Evolutionary conservation across 75 land plant genomes (phyloP).

Genomic region (Pinus tabuliformis): DNA sequence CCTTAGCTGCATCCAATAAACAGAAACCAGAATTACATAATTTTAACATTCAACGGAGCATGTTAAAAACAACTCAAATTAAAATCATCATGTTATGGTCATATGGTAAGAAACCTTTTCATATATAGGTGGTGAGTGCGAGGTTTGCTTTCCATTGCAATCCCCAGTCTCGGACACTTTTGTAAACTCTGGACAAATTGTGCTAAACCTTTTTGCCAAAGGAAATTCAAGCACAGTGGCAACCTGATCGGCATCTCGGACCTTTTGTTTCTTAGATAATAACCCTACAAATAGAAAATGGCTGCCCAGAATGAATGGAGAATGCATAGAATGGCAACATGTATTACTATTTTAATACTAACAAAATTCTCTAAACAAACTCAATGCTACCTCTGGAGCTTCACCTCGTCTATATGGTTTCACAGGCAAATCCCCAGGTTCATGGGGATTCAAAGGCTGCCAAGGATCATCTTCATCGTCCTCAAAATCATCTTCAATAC

Average conservation of each 20-base stretch:
- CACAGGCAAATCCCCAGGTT: slow-evolving; percentile 73
- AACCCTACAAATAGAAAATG: slow-evolving; percentile 10
- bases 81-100: not conserved
- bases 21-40: not conserved
- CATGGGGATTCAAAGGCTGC: slow-evolving; percentile 92
- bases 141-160: slow-evolving; percentile 13
- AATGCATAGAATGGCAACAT: not conserved
- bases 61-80: not conserved
- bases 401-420: slow-evolving; percentile 81
- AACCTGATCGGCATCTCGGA: not conserved
- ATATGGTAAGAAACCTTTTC: slow-evolving; percentile 47
- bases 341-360: not conserved
- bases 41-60: too few relatives aligned
- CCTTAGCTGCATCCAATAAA: slow-evolving; percentile 48
- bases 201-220: slow-evolving; percentile 43
- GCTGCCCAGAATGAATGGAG: not conserved
- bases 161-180: slow-evolving; percentile 25
- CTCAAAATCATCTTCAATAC: slow-evolving; percentile 32
- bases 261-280: slow-evolving; percentile 12
- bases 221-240: slow-evolving; percentile 41
- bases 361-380: slow-evolving; percentile 4
- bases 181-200: slow-evolving; percentile 43
- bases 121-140: slow-evolving; percentile 39
- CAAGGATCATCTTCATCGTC: slow-evolving; percentile 81
- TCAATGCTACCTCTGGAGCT: slow-evolving; percentile 8